These are phyloP conservation scores for Nymphaea colorata DNA, from an alignment of 164 flowering plant genomes.

Conservation along the genomic window DNA sequence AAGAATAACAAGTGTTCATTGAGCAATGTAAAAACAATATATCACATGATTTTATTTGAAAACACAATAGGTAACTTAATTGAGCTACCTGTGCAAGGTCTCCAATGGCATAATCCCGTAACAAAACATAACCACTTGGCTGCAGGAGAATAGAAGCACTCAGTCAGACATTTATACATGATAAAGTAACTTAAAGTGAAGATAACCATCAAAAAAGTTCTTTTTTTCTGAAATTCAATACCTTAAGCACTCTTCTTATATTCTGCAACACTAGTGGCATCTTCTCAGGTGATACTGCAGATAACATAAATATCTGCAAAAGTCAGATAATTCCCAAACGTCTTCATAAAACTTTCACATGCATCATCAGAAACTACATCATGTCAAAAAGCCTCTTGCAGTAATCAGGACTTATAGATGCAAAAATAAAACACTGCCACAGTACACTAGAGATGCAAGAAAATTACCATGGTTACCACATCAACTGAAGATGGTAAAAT, in stretches of 20 bases:
- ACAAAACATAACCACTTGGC: conserved; percentile 81
- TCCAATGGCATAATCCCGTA: conserved; percentile 92
- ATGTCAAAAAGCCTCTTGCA: not conserved
- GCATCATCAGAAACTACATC: not conserved
- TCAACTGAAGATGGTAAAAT: conserved; percentile 77
- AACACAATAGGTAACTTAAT: too few species aligned
- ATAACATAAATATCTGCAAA: conserved; percentile 84
- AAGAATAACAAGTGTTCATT: too few species aligned
- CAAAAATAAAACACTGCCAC: not conserved
- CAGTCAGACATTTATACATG: not conserved
- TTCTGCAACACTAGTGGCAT: conserved; percentile 75
- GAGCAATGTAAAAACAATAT: too few species aligned
- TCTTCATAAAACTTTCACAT: not conserved
- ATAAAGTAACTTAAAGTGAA: not conserved
- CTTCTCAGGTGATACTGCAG: conserved; percentile 98
- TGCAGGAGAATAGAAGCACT: conserved; percentile 17
- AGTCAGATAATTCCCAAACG: not conserved
- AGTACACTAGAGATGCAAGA: not conserved
- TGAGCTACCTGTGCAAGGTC: conserved; percentile 94
- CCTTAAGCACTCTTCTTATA: conserved; percentile 73
- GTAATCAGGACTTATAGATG: not conserved
- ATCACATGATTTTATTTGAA: too few species aligned
- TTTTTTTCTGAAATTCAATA: conserved; percentile 7
- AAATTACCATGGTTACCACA: conserved; percentile 81
- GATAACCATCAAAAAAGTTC: not conserved